A percentile compares a stretch with the other conserved stretches of the same genome.
These are phyloP conservation scores for Schizothecium vesticola DNA, from an alignment of 495 filamentous ascomycete species.

Conservation along the genomic window DNA sequence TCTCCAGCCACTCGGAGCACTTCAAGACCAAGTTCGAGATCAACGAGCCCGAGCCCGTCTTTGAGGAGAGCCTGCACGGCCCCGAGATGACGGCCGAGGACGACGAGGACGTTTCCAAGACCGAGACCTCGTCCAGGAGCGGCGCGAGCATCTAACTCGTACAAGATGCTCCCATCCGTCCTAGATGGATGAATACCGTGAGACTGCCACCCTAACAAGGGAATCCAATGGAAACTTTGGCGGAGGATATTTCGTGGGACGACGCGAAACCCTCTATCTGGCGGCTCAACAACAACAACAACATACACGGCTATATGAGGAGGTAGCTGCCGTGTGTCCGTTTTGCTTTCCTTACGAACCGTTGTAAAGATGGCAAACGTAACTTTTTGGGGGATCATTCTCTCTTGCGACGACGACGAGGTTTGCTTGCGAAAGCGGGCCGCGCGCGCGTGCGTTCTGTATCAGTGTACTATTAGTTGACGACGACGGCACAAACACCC, in stretches of 20 bases:
- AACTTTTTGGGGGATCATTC: neutral
- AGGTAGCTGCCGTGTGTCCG: neutral
- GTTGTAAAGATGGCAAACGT: neutral
- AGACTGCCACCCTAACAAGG: neutral
- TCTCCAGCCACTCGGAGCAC: constrained; percentile 53
- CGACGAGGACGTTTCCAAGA: constrained; percentile 47
- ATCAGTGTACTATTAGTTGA: neutral
- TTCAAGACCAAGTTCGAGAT: constrained; percentile 88
- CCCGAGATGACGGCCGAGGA: constrained; percentile 31
- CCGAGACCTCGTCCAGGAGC: constrained; percentile 44
- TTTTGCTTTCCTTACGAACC: neutral
- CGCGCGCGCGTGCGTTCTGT: neutral
- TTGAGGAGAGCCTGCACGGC: constrained; percentile 76
- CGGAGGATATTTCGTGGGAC: neutral
- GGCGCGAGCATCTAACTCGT: neutral
- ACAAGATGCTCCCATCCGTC: too few relatives aligned
- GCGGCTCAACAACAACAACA: neutral
- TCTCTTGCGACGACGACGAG: neutral
- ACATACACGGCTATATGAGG: neutral
- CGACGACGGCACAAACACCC: neutral
- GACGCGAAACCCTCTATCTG: neutral
- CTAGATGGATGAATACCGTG: neutral
- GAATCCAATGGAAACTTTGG: neutral
- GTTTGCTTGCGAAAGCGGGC: neutral
- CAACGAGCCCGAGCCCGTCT: constrained; percentile 78